phyloP scores from a whole-genome alignment of 257 asterid genomes.

The Scutellaria minor region DNA sequence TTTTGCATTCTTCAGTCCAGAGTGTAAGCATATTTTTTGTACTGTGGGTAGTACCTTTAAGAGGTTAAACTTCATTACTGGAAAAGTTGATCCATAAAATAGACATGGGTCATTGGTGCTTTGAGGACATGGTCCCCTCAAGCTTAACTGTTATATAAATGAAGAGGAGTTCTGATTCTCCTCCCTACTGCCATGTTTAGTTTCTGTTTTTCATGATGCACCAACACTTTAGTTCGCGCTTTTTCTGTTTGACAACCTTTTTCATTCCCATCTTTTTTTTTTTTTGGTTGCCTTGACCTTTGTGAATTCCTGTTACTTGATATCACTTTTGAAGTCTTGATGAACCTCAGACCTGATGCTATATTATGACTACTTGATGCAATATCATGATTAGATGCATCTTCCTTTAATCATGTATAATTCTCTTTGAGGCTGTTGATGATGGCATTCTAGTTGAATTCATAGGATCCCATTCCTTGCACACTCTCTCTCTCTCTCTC shows the following conservation, averaged over 20 bases:
- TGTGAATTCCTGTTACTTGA: neutral
- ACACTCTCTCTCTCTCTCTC: neutral
- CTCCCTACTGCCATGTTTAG: neutral
- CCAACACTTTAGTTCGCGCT: neutral
- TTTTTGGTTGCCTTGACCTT: neutral
- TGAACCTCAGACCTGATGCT: neutral
- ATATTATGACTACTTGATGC: neutral
- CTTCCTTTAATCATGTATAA: neutral
- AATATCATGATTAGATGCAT: constrained; percentile 16
- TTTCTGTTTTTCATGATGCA: too few species aligned
- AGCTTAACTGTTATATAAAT: neutral
- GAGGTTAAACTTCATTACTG: neutral
- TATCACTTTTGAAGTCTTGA: neutral
- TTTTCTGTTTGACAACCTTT: neutral
- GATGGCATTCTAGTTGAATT: neutral
- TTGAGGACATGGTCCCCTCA: constrained; percentile 16
- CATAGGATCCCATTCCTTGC: neutral
- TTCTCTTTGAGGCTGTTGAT: neutral
- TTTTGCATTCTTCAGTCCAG: neutral
- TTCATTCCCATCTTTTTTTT: neutral
- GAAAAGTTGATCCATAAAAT: neutral
- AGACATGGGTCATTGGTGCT: neutral
- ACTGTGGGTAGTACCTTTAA: neutral
- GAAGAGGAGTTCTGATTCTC: neutral
- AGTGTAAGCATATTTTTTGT: neutral